A percentile compares a stretch with the other conserved stretches of the same genome.
Conservation (phyloP, 495 filamentous ascomycete species). For the Viridothelium virens region DNA sequence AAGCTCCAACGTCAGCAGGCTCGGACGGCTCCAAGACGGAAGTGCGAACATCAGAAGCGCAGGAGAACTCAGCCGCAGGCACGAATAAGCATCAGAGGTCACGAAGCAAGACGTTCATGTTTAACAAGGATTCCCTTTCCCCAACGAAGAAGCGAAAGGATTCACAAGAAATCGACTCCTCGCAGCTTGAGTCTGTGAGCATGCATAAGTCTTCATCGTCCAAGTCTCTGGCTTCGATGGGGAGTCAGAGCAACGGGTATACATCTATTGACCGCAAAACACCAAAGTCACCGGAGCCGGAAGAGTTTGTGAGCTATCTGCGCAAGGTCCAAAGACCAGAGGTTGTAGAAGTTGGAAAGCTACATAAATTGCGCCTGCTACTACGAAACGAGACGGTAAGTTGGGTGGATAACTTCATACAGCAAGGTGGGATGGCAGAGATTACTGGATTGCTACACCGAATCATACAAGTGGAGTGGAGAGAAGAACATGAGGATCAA, state of each 20-base stretch:
- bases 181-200: conserved; percentile 31
- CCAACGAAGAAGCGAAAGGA: conserved; percentile 48
- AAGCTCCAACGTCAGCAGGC: conserved; percentile 13
- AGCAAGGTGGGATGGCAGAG: conserved; percentile 83
- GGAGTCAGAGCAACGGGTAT: neutral
- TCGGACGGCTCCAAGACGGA: conserved; percentile 13
- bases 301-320: conserved; percentile 76
- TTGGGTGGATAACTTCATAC: conserved; percentile 89
- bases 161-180: conserved; percentile 39
- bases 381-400: conserved; percentile 88
- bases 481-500: conserved; percentile 93
- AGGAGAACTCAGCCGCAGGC: conserved; percentile 14
- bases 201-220: conserved; percentile 41
- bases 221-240: conserved; percentile 42
- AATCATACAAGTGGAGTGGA: conserved; percentile 93
- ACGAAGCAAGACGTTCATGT: conserved; percentile 68
- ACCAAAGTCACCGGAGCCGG: conserved; percentile 43
- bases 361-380: conserved; percentile 87
- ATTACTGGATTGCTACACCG: conserved; percentile 78
- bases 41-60: neutral
- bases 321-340: conserved; percentile 69
- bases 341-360: conserved; percentile 77
- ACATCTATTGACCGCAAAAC: conserved; percentile 31
- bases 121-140: conserved; percentile 52
- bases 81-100: conserved; percentile 42